Base-by-base conservation (phyloP, 1,139 yeast genomes). In the Magnusiomyces ingens region DNA sequence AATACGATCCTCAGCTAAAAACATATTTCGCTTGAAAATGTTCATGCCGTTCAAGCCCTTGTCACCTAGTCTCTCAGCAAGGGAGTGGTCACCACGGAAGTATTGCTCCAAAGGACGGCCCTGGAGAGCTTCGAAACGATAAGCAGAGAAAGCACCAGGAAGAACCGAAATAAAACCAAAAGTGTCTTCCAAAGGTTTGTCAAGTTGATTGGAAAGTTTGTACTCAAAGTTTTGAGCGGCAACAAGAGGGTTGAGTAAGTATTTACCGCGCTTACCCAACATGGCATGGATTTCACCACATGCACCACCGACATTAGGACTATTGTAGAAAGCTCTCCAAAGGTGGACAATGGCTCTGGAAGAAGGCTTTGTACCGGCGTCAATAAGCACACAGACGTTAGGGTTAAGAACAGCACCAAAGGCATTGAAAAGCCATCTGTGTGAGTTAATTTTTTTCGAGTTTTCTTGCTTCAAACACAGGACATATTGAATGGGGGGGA, bases 371-470 rank as follows among this genome's bases (percentile, higher is more conserved):
- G 99, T 93, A 58, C 99, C 99, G 1, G 95, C 98, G 73, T 93
- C 99, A 51, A 93, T 72, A 51, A 93, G 73, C 2, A 89, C 80
- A 45, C 91, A 82, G 22, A 91, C 90, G 59, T 88, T 87, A 2
- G 99, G 98, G 56, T 89, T 84, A 58, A 93, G 74, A 44, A 84
- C 76, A 37, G 93, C 88, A 60, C 96, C 91, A 64, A 93, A 84
- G 0, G 95, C 97, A 66, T 93, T 90, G 69, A 93, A 87, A n/a
- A 94, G 80, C 99, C 99, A 93, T 67, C 98, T 81, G 67, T 93
- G 99, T 1, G 96, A 89, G 69, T 93, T 93, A 68, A 93, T 93
- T 64, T 93, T 93, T 70, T 91, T 90, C 59, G 90, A 85, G 68
- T 93, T 93, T 64, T 79, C 80, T 67, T 93, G 98, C 66, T 93